These are phyloP conservation scores for Pelargonium fulgidum DNA, from an alignment of 441 rosid genomes.

Conservation along the genomic window DNA sequence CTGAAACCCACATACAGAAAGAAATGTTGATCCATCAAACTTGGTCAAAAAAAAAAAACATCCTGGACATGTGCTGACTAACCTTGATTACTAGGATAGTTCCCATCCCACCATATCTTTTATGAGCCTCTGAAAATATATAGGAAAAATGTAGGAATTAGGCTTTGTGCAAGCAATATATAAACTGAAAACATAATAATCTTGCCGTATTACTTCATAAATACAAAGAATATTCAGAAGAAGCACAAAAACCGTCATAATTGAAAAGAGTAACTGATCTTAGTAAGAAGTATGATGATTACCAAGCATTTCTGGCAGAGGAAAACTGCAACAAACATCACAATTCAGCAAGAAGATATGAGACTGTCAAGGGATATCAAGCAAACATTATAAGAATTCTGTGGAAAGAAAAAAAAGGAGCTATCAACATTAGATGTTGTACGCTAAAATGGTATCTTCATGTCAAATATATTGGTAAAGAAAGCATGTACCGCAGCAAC, in stretches of 20 bases:
- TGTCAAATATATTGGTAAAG: not conserved
- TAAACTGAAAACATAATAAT: not conserved
- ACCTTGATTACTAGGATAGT: conserved; percentile 87
- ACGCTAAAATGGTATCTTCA: not conserved
- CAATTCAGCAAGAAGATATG: conserved; percentile 72
- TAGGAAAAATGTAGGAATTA: conserved; percentile 6
- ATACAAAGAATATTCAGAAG: not conserved
- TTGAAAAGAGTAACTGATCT: not conserved
- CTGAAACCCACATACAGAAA: not conserved
- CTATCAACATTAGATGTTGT: not conserved
- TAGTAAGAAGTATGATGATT: conserved; percentile 11
- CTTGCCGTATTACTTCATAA: not conserved
- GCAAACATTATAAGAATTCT: not conserved
- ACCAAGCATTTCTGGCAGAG: conserved; percentile 78
- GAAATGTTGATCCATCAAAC: not conserved
- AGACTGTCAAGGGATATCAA: conserved; percentile 33
- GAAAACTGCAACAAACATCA: conserved; percentile 89
- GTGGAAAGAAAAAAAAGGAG: not conserved
- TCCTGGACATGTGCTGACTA: not conserved
- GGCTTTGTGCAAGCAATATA: not conserved
- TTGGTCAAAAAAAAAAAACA: not conserved
- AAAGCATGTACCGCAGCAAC: not conserved
- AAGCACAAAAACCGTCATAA: not conserved
- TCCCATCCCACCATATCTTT: conserved; percentile 70
- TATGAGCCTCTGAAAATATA: conserved; percentile 58